Base-by-base conservation (phyloP, 208 protist species). In the Wallacemonas collosoma region DNA sequence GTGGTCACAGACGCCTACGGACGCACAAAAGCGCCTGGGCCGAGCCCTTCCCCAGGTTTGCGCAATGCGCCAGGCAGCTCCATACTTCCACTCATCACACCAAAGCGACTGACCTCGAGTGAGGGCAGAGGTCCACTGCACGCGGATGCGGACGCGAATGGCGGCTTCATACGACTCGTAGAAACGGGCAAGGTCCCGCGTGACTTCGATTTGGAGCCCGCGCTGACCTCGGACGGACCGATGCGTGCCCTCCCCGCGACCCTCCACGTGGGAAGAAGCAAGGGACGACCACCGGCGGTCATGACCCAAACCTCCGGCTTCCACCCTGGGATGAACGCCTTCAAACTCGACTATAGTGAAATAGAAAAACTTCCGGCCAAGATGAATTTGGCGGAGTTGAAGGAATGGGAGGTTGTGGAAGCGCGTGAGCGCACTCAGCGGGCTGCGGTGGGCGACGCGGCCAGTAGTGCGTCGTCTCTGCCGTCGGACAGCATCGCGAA, bases 251-350 rank as follows among this genome's bases (percentile, higher is more conserved):
- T 63, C 35, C 70, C 65, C 36, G 86, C 80, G 8, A 77, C 73
- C 26, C 44, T 93, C 17, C 81, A 89, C 67, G 57, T 71, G 0
- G 38, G 56, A 1, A 43, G 26, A 7, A 56, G 63, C 35, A 71
- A 74, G 40, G 55, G 55, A n/a, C 44, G 77, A 2, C 64, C 11
- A 3, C 43, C 62, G 38, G 67, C 56, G 9, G 80, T 93, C 14
- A 91, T 93, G 88, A 95, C 91, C 9, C 81, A 88, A 47, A 70
- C 67, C 1, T 91, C 88, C 1, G 85, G 85, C 45, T 93, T 86
- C 61, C 87, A 64, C 65, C 60, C 60, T 14, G 47, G 61, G 1
- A 78, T 86, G 77, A 87, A 86, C 41, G 85, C 81, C 11, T 84
- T 86, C 62, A 83, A 91, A 26, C 71, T 95, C n/a, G 92, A 96